phyloP scores from a whole-genome alignment of 306 rosid species.

The Corylus heterophylla region DNA sequence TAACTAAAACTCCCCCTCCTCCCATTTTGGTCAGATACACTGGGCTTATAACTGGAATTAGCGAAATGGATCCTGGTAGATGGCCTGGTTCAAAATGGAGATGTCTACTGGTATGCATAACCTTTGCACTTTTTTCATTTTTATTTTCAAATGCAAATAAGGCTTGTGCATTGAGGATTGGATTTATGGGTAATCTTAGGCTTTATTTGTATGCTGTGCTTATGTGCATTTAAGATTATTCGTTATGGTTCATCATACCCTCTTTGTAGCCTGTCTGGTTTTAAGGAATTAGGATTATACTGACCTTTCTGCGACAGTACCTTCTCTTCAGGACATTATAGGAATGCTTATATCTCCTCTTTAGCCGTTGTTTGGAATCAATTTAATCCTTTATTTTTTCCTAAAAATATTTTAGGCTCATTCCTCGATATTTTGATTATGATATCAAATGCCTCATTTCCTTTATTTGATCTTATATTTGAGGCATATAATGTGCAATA shows the following conservation, averaged over 20 bases:
- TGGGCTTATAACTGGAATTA: conserved; percentile 70
- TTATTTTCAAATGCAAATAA: neutral
- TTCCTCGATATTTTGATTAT: neutral
- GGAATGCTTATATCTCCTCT: neutral
- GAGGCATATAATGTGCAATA: neutral
- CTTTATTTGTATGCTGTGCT: neutral
- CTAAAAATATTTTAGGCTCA: neutral
- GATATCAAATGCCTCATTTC: neutral
- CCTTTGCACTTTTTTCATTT: neutral
- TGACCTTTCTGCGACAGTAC: neutral
- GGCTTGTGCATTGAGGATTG: neutral
- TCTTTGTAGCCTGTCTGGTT: neutral
- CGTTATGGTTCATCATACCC: neutral
- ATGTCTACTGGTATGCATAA: conserved; percentile 61
- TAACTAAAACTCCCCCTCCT: neutral
- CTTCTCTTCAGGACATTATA: neutral
- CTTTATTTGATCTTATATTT: no score
- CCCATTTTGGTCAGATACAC: conserved; percentile 54
- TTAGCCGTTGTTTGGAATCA: neutral
- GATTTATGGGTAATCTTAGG: neutral
- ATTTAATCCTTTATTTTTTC: neutral
- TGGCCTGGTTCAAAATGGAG: conserved; percentile 97
- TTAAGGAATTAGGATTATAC: neutral
- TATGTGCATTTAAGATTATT: neutral
- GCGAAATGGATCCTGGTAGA: conserved; percentile 74